Evolutionary conservation across 495 filamentous ascomycete genomes (phyloP), one percentile per base, ranked within the genome.

Genomic region (Apiosordaria backusii): DNA sequence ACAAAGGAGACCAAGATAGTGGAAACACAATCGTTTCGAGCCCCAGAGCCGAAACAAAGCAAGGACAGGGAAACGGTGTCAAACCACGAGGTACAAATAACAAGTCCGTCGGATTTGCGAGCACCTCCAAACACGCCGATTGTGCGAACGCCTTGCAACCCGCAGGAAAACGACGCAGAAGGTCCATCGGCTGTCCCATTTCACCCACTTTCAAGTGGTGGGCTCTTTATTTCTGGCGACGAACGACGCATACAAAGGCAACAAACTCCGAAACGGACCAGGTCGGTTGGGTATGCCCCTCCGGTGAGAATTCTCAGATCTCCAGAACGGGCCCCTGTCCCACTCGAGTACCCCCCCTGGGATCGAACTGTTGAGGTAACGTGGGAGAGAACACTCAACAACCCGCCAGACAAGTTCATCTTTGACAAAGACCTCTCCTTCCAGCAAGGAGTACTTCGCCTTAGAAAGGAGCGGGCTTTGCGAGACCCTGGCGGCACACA

Each of bases 321-420:
- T 13, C 35, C 35, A 15, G 35, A 45, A 18, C 50, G 19, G 0
- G 1, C 0, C 1, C 25, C 55, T 10, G 18, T 22, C 13, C n/a
- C 59, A 5, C 57, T 45, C 5, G 60, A 64, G 25, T 66, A 45
- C 0, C 71, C 71, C 0, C 68, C 73, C 1, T 77, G 75, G 73
- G 73, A 77, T 58, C 73, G 75, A 7, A 73, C 62, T 9, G 69
- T 74, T 24, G 73, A 77, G 21, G 55, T 74, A 0, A 27, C 70
- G 54, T 75, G 69, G 69, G 67, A 63, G 26, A 40, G 67, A 54
- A 57, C 53, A 15, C 27, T 61, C 21, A 22, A 23, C 57, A 29
- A 18, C 63, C 25, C 22, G 29, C 55, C 45, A 2, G 62, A 62
- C 35, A 62, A 55, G 18, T 59, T 60, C 52, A 45, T 50, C 29